Evolutionary conservation across 2,329 filamentous ascomycete species (phyloP).

Genomic region (Sclerotinia trifoliorum): DNA sequence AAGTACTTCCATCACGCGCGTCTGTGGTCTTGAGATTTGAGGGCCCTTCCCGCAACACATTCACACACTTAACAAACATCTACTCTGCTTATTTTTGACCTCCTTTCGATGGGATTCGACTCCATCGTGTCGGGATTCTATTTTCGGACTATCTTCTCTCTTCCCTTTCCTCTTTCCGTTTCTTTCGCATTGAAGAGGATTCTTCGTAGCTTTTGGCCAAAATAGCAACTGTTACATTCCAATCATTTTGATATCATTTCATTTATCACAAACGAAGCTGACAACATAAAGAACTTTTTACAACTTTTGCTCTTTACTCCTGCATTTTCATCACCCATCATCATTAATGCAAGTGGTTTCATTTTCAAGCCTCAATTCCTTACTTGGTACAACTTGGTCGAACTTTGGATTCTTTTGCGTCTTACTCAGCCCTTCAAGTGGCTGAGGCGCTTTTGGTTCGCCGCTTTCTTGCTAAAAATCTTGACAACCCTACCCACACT

Average conservation of each 20-base stretch:
- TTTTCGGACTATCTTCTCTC: not conserved
- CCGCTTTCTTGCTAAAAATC: not conserved
- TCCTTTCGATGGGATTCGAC: constrained; percentile 7
- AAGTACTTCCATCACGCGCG: constrained; percentile 9
- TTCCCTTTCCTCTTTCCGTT: not conserved
- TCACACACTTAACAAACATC: not conserved
- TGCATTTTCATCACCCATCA: not conserved
- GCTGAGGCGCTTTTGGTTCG: constrained; percentile 21
- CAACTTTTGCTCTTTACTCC: not conserved
- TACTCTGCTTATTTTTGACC: constrained; percentile 4
- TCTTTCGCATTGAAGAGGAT: not conserved
- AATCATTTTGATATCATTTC: constrained; percentile 7
- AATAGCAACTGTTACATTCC: constrained; percentile 17
- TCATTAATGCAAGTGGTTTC: not conserved
- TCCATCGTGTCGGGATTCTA: constrained; percentile 17
- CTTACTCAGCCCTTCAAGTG: constrained; percentile 21
- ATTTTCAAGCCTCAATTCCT: constrained; percentile 15
- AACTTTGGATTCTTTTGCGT: constrained; percentile 1
- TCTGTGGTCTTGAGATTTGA: constrained; percentile 16
- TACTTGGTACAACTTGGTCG: no score
- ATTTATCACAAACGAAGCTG: constrained; percentile 14
- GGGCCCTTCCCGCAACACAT: constrained; percentile 18
- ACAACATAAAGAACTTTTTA: not conserved
- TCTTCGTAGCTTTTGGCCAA: not conserved
- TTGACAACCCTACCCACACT: constrained; percentile 9